Evolutionary conservation across 148 eudicot species (phyloP).

Genomic region (Camellia granthamiana): DNA sequence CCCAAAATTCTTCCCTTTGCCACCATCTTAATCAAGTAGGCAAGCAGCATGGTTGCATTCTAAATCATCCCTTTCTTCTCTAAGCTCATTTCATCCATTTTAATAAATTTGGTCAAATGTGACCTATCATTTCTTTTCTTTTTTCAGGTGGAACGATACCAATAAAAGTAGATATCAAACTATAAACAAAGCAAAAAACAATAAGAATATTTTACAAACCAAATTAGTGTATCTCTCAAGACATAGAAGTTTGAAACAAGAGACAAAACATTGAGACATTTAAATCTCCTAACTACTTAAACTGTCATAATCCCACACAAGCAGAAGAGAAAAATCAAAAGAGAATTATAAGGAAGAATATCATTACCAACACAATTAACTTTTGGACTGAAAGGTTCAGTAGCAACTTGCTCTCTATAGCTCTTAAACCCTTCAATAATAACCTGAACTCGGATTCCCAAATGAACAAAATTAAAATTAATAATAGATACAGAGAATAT

Average conservation of each 20-base stretch:
- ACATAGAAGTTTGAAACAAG: not conserved
- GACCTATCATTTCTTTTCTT: not conserved
- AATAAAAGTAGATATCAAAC: not conserved
- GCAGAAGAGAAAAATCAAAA: not conserved
- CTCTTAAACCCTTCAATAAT: slow-evolving; percentile 98
- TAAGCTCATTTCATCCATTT: not conserved
- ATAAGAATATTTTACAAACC: not conserved
- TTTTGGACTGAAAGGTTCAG: slow-evolving; percentile 84
- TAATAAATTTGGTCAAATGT: not conserved
- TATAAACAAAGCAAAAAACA: not conserved
- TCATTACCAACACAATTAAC: slow-evolving; percentile 91
- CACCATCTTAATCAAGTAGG: slow-evolving; percentile 2
- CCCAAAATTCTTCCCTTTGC: not conserved
- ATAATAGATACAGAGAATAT: not conserved
- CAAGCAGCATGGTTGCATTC: not conserved
- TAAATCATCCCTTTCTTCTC: not conserved
- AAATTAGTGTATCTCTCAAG: not conserved
- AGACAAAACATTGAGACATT: not conserved
- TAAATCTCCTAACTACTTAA: not conserved
- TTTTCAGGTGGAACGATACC: not conserved
- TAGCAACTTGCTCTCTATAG: slow-evolving; percentile 87
- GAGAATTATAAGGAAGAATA: not conserved
- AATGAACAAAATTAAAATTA: not conserved
- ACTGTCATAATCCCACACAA: slow-evolving; percentile 1
- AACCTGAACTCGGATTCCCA: slow-evolving; percentile 46